Base-by-base conservation (phyloP, 306 rosid species). In the Albizia julibrissin region DNA sequence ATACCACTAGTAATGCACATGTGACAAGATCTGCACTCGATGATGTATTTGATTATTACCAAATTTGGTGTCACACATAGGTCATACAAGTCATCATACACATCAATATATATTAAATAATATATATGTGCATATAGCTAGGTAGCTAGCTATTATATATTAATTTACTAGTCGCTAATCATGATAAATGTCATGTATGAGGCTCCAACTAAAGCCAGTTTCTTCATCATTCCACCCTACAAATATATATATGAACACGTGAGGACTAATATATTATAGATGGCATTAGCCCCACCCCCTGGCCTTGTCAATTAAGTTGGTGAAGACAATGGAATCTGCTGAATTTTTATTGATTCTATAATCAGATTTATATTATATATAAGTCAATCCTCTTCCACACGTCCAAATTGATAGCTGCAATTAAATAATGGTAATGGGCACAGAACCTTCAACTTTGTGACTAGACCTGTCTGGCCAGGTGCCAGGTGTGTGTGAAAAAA, bases 11-110 rank as follows among this genome's bases (percentile, higher is more conserved):
- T 69, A 69, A 29, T 42, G 52, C 26, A 74, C 71, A 49, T 14
- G 77, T 79, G 83, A 79, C 78, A 34, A 56, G 68, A 68, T 74
- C 56, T 49, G 80, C 83, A 65, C 72, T 73, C 69, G 86, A 54
- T 83, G 69, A 71, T 74, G 82, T 16, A 56, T 72, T 40, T 77
- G 49, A 77, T 70, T 77, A 61, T 6, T n/a, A 31, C 13, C 42
- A 44, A 81, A 31, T 15, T 9, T 21, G 13, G 18, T 15, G 68
- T 76, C 81, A 50, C 76, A 26, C 2, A 67, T 29, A 54, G 52
- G 77, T 68, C 81, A 68, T 31, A n/a, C 18, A 13, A 47, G 21
- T 83, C 79, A 77, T 62, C 82, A 71, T 77, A 46, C 34, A 16
- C 34, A 66, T 33, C 13, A 14, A 27, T 62, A 62, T 62, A 13